Evolutionary conservation across 148 eudicot species (phyloP).

Genomic region (Chenopodium suecicum): DNA sequence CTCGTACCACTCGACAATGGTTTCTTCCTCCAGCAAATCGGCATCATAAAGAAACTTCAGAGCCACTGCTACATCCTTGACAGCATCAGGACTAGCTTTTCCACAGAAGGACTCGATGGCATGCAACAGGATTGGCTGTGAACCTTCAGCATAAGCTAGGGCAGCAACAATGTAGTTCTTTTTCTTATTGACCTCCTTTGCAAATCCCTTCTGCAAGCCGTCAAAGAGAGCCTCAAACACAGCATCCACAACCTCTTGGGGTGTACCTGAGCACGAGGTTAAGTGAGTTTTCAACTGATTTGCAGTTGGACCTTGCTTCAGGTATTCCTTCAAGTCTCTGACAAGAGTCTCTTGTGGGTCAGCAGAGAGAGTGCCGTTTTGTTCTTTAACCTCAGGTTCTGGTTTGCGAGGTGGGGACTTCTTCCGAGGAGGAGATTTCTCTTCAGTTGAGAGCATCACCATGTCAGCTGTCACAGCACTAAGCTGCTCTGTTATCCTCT

Average conservation of each 20-base stretch:
- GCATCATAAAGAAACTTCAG: slow-evolving; percentile 64
- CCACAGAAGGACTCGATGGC: slow-evolving; percentile 59
- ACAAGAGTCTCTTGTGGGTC: slow-evolving; percentile 37
- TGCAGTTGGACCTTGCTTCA: slow-evolving; percentile 46
- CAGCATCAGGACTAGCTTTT: slow-evolving; percentile 49
- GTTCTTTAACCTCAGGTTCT: slow-evolving; percentile 23
- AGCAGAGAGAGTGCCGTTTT: slow-evolving; percentile 15
- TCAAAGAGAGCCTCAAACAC: slow-evolving; percentile 56
- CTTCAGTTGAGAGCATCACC: slow-evolving; percentile 78
- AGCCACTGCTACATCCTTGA: slow-evolving; percentile 67
- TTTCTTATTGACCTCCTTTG: slow-evolving; percentile 54
- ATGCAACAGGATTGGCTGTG: slow-evolving; percentile 46
- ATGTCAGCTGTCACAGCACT: slow-evolving; percentile 75
- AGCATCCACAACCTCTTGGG: slow-evolving; percentile 52
- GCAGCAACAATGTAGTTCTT: slow-evolving; percentile 48
- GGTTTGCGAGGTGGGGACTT: slow-evolving; percentile 42
- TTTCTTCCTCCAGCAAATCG: slow-evolving; percentile 71
- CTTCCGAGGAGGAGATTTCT: slow-evolving; percentile 36
- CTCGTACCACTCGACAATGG: slow-evolving; percentile 54
- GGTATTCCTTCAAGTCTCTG: slow-evolving; percentile 40
- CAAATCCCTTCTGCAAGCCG: slow-evolving; percentile 52
- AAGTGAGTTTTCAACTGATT: slow-evolving; percentile 46
- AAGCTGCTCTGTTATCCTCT: slow-evolving; percentile 69
- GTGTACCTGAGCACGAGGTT: slow-evolving; percentile 41
- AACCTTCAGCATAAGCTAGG: slow-evolving; percentile 44